These are phyloP conservation scores for Jackrogersella minutella DNA, from an alignment of 495 filamentous ascomycete genomes.

Conservation along the genomic window DNA sequence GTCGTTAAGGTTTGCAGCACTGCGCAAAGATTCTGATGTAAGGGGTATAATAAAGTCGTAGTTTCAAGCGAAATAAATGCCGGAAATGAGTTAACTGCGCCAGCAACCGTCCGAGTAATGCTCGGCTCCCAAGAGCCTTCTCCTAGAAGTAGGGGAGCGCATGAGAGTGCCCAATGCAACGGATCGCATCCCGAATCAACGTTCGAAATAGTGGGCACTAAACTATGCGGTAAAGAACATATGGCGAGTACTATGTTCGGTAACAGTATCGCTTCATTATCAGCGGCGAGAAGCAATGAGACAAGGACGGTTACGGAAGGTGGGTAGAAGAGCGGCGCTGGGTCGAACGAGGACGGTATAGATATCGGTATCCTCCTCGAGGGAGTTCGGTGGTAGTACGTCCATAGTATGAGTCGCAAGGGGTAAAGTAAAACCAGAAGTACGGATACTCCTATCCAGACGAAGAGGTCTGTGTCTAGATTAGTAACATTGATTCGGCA, in stretches of 20 bases:
- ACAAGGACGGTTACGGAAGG: conserved; percentile 77
- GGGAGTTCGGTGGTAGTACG: conserved; percentile 49
- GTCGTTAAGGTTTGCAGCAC: conserved; percentile 81
- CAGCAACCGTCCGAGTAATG: neutral
- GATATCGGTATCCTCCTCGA: conserved; percentile 51
- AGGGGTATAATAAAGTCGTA: conserved; percentile 76
- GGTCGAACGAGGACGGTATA: conserved; percentile 82
- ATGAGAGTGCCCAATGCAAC: conserved; percentile 76
- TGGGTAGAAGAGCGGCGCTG: conserved; percentile 90
- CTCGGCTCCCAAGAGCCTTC: conserved; percentile 3
- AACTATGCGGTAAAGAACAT: conserved; percentile 73
- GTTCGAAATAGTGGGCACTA: conserved; percentile 66
- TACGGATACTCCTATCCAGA: conserved; percentile 29
- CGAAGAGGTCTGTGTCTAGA: conserved; percentile 44
- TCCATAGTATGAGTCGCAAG: conserved; percentile 54
- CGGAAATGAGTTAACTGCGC: neutral
- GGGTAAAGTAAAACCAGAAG: conserved; percentile 55
- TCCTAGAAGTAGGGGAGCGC: conserved; percentile 62
- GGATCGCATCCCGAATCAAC: conserved; percentile 53
- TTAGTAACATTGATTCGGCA: conserved; percentile 23
- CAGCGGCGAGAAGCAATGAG: conserved; percentile 74
- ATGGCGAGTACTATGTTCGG: conserved; percentile 85
- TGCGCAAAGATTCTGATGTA: conserved; percentile 82
- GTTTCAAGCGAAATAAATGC: conserved; percentile 62
- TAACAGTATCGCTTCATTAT: conserved; percentile 64